Conservation (phyloP, 2,329 filamentous ascomycete species). For the Exophiala calicioides region DNA sequence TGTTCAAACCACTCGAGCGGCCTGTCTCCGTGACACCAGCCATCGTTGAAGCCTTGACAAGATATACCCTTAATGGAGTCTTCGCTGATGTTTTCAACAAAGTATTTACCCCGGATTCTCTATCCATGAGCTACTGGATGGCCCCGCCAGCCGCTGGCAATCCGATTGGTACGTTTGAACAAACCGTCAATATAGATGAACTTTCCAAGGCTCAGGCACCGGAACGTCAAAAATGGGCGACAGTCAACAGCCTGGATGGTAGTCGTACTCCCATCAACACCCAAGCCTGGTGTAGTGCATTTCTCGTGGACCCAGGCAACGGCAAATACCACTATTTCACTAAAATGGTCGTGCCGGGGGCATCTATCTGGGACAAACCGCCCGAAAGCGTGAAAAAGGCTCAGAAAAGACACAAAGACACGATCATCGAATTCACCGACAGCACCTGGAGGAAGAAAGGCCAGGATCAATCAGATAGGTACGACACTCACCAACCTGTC, state of each 20-base stretch:
- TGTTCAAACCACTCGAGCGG: constrained; percentile 48
- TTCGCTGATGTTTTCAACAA: constrained; percentile 92
- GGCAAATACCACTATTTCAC: constrained; percentile 62
- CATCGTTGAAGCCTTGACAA: constrained; percentile 59
- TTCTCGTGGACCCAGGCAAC: constrained; percentile 59
- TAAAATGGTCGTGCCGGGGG: constrained; percentile 45
- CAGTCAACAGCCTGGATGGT: not conserved
- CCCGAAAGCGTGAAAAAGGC: constrained; percentile 49
- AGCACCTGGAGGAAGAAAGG: constrained; percentile 54
- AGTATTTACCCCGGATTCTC: constrained; percentile 63
- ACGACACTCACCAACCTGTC: constrained; percentile 74
- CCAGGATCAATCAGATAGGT: constrained; percentile 39
- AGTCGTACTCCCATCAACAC: constrained; percentile 39
- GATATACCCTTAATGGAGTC: constrained; percentile 68
- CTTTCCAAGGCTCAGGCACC: constrained; percentile 37
- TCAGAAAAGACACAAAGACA: constrained; percentile 52
- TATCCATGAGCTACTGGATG: constrained; percentile 79
- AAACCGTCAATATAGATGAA: constrained; percentile 24
- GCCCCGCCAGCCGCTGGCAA: constrained; percentile 54
- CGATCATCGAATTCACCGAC: constrained; percentile 80
- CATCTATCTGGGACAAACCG: constrained; percentile 66
- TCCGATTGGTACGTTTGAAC: constrained; percentile 4
- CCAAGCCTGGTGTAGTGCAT: constrained; percentile 49
- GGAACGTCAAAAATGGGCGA: constrained; percentile 49
- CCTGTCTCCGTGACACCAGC: constrained; percentile 49